Base-by-base conservation (phyloP, 2,329 filamentous ascomycete species). In the Colletotrichum sublineola region DNA sequence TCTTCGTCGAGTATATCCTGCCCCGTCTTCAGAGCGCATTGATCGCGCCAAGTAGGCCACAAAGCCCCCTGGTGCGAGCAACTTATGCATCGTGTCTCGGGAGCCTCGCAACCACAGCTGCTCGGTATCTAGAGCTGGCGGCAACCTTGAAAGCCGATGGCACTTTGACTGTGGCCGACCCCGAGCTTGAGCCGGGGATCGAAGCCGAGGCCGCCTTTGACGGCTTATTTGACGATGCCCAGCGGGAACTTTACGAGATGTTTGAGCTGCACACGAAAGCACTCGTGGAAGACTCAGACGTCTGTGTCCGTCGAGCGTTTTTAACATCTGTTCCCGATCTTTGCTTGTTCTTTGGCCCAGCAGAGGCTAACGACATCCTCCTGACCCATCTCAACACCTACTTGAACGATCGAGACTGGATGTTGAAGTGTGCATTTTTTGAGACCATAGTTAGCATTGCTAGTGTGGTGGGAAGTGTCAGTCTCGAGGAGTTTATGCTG, bases 361-460 rank as follows among this genome's bases (percentile, higher is more conserved):
- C 92, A n/a, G 93, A 95, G 78, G 93, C 96, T 1, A 98, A 97
- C 80, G 96, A 99, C 79, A 94, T 99, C n/a, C 91, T 99, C 20
- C 85, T 99, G 31, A 97, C 95, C 42, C 96, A 99, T 82, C 86
- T 99, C 38, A 98, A 98, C 79, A 99, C 96, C 0, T 99, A 99
- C 77, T 84, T 99, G 11, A 99, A 99, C 76, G 96, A 98, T 77
- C 91, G 93, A 53, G 95, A 99, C 80, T 99, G 96, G 96, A 94
- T 94, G 80, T 84, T 99, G 42, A 98, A 97, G 81, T 98, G 95
- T 77, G 95, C 96, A 3, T 98, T 98, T 79, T 98, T 99, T 78
- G 95, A 97, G 78, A 94, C 95, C 0, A 94, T 98, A 36, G 94
- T 98, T 20, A 96, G 95, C 4, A 95, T 99, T 75, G 94, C 95